Percentiles rank a stretch among this genome's conserved stretches.
Conservation (phyloP, 345 rosid genomes). For the Pelargonium nanum region DNA sequence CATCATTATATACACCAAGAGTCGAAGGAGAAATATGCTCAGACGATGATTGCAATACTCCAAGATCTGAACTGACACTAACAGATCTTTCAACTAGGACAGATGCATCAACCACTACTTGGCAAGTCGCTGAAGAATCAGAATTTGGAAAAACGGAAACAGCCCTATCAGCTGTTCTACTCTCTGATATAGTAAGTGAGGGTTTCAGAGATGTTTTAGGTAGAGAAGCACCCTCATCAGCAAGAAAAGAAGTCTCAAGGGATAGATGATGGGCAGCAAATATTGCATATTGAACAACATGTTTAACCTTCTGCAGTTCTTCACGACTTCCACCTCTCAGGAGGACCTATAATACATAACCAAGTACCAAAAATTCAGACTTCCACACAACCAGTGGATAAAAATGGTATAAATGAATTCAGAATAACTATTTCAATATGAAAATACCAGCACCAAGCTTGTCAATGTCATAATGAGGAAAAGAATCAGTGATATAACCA, state of each 20-base stretch:
- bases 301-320: slow-evolving; percentile 90
- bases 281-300: slow-evolving; percentile 75
- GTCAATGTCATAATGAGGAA: too few relatives aligned
- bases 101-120: slow-evolving; percentile 21
- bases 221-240: slow-evolving; percentile 97
- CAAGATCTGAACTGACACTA: slow-evolving; percentile 21
- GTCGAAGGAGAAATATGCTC: slow-evolving; percentile 18
- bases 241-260: slow-evolving; percentile 93
- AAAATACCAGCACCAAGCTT: too few relatives aligned
- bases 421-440: neutral
- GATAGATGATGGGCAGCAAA: slow-evolving; percentile 97
- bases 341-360: slow-evolving; percentile 42
- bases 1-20: slow-evolving; percentile 21
- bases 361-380: neutral
- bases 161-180: slow-evolving; percentile 25
- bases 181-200: slow-evolving; percentile 34
- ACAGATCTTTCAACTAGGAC: slow-evolving; percentile 23
- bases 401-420: neutral
- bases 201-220: slow-evolving; percentile 44
- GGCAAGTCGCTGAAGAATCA: slow-evolving; percentile 17
- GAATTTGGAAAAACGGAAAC: slow-evolving; percentile 27
- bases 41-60: slow-evolving; percentile 24
- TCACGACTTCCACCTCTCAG: slow-evolving; percentile 65
- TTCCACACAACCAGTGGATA: neutral
- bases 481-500: too few relatives aligned